phyloP scores from a whole-genome alignment of 2,329 filamentous ascomycete species.

The Magnaporthiopsis poae region DNA sequence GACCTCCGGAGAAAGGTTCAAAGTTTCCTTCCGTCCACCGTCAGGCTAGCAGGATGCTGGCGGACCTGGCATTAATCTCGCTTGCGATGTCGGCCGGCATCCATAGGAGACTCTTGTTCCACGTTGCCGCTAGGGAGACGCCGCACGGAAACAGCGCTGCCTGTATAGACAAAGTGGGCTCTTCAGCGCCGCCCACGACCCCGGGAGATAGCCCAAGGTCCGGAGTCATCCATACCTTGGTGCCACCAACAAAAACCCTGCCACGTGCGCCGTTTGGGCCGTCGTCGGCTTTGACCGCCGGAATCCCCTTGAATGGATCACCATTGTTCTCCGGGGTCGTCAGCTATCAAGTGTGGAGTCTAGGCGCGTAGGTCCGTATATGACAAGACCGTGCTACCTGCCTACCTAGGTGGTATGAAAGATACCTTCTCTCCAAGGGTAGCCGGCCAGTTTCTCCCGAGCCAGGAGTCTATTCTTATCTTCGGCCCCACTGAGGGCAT shows the following conservation, averaged over 20 bases:
- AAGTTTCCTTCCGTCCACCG: slow-evolving; percentile 80
- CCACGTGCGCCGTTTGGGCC: slow-evolving; percentile 62
- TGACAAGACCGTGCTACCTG: slow-evolving; percentile 2
- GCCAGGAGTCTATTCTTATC: slow-evolving; percentile 27
- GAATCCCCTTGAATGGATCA: slow-evolving; percentile 55
- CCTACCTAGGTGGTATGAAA: neutral
- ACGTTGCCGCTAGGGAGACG: slow-evolving; percentile 68
- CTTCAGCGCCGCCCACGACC: slow-evolving; percentile 7
- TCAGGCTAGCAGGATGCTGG: slow-evolving; percentile 64
- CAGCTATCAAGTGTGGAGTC: slow-evolving; percentile 50
- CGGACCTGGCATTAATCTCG: slow-evolving; percentile 63
- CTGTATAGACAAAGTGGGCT: slow-evolving; percentile 24
- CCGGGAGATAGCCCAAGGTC: neutral
- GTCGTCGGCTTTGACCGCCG: slow-evolving; percentile 57
- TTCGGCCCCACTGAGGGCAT: slow-evolving; percentile 10
- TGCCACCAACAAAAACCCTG: slow-evolving; percentile 58
- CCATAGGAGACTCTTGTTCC: slow-evolving; percentile 62
- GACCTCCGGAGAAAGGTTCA: slow-evolving; percentile 79
- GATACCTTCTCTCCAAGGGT: slow-evolving; percentile 48
- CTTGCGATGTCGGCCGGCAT: slow-evolving; percentile 60
- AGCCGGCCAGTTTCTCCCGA: slow-evolving; percentile 41
- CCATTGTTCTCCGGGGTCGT: slow-evolving; percentile 60
- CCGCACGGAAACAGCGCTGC: slow-evolving; percentile 73
- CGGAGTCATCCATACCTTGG: slow-evolving; percentile 30
- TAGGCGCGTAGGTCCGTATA: slow-evolving; percentile 20